phyloP scores from a whole-genome alignment of 1,284 basidiomycete species.

The Ceratobasidium sp. region DNA sequence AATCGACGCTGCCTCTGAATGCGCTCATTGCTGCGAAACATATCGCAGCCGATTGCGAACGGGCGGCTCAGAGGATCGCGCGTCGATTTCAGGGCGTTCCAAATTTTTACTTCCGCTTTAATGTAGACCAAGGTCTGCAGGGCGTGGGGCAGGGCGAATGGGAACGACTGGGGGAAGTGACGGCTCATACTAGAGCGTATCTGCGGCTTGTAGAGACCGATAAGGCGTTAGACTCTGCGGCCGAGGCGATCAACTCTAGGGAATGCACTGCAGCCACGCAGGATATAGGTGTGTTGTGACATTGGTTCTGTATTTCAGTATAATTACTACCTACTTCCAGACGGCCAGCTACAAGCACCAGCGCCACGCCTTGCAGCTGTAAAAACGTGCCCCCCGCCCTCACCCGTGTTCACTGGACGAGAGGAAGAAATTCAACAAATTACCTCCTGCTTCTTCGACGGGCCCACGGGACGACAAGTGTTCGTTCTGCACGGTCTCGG shows the following conservation, averaged over 20 bases:
- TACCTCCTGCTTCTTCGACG: background rate
- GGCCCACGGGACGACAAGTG: background rate
- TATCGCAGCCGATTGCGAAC: slow-evolving; percentile 11
- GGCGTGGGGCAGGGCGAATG: background rate
- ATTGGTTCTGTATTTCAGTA: background rate
- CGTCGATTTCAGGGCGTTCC: background rate
- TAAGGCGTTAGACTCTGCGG: background rate
- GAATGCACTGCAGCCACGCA: background rate
- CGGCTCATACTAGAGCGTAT: slow-evolving; percentile 15
- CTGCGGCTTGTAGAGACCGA: background rate
- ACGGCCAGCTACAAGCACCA: background rate
- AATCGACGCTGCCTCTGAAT: background rate
- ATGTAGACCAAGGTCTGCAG: slow-evolving; percentile 17
- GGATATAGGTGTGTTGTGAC: slow-evolving; percentile 2
- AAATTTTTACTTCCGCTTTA: slow-evolving; percentile 14
- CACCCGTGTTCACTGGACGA: slow-evolving; percentile 17
- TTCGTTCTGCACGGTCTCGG: slow-evolving; percentile 28
- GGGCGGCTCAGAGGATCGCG: background rate
- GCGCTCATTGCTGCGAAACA: background rate
- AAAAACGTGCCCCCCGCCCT: slow-evolving; percentile 7
- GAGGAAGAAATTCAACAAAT: slow-evolving; percentile 18
- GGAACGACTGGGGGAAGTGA: slow-evolving; percentile 4
- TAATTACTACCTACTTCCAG: background rate
- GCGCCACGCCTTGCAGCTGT: background rate
- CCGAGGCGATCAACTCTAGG: background rate